Evolutionary conservation across 768 basidiomycete genomes (phyloP), one percentile per base, ranked within the genome.

Genomic region (Ramaria sp.): DNA sequence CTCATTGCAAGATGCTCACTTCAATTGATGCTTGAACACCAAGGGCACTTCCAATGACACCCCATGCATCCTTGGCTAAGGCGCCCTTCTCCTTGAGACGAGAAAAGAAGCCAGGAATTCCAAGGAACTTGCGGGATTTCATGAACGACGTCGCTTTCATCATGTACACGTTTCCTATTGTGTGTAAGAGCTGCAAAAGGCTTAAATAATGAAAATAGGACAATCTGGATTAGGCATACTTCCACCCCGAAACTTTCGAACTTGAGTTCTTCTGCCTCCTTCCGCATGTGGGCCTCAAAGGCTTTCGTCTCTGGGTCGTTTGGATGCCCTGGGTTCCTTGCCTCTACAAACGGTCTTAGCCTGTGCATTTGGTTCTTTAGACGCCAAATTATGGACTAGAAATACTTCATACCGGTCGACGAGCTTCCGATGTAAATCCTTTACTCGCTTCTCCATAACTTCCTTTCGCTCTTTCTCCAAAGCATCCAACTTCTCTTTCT

Each of bases 191-290:
- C 85, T 90, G 25, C 16, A 44, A 60, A 9, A 32, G 25, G 28
- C 22, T 36, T 55, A 10, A 43, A 16, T 41, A 36, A 22, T 16
- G 24, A 41, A 34, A 22, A 36, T 49, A 51, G 22, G 9, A 13
- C 30, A 24, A 52, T 9, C 8, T 10, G 44, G 5, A 47, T 39
- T 66, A 12, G 30, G 51, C 78, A 28, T 61, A 89, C 85, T 81
- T 97, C 95, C 22, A 98, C 83, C 47, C 96, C 96, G 67, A 99
- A 99, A 60, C 89, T 93, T 73, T 99, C 95, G 51, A 97, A 69
- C 72, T 97, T 97, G 61, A 99, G 65, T 70, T 99, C 96, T 54
- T 95, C 92, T 1, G 88, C 90, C 67, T 99, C 96, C 27, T 78
- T 71, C 62, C 69, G 75, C 66, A 95, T 88, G 66, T 75, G 81